Evolutionary conservation across 805 yeast species (phyloP), one percentile per base, ranked within the genome.

Genomic region (Tetrapisispora arboricola): DNA sequence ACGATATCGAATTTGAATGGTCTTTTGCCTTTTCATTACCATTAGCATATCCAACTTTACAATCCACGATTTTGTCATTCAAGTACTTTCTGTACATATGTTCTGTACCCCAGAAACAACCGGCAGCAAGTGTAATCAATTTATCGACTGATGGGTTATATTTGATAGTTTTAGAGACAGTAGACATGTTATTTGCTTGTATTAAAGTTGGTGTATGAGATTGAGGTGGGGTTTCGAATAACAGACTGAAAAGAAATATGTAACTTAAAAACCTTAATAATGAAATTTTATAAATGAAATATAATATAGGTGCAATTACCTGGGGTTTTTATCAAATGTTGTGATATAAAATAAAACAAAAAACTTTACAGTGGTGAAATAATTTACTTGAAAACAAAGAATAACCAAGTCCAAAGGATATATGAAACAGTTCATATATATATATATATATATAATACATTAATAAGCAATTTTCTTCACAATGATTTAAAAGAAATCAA

Each of bases 51-150:
- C 98, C 98, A 11, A 90, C 97, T 56, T 76, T 78, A 33, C 79
- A 70, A 56, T 84, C 96, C 10, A 80, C 57, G 17, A 90, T 61
- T 55, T 73, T 77, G 39, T 63, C 68, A 15, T 68, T 73, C 54
- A 76, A 83, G 48, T 83, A 72, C 58, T 83, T 84, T 47, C 80
- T 66, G 66, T 75, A 87, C 20, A 88, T 77, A 49, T 80, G 83
- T 53, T 90, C 96, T 12, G 82, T 86, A 16, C 94, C 94, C 94
- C 94, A 84, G 65, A 82, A 84, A 55, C 94, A 84, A 3, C 82
- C 81, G 9, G 78, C 80, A 6, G 78, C 81, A 9, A 77, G 59
- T 0, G 87, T 80, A 32, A 77, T 61, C 13, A 78, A 50, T 49
- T 75, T 69, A 38, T 75, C 70, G 4, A 72, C 67, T 5, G 69